phyloP scores from a whole-genome alignment of 257 asterid species.

The Nicotiana knightiana region DNA sequence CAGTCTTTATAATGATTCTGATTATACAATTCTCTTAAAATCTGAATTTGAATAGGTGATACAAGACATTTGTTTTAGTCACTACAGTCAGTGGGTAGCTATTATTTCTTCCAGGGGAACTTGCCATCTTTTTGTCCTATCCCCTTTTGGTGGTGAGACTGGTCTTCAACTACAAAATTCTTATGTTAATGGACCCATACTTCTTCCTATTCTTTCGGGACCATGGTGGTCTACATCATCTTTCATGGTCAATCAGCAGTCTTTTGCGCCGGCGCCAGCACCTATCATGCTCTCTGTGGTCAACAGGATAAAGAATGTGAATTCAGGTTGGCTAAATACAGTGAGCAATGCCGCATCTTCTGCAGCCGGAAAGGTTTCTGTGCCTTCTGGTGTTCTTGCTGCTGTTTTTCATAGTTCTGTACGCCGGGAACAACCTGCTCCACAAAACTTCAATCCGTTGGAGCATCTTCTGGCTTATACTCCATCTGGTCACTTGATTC shows the following conservation, averaged over 20 bases:
- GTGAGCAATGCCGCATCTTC: constrained; percentile 47
- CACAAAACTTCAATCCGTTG: constrained; percentile 18
- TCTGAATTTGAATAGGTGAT: constrained; percentile 32
- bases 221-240: constrained; percentile 50
- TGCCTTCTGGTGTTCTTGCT: constrained; percentile 36
- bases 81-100: constrained; percentile 45
- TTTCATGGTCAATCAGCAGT: constrained; percentile 29
- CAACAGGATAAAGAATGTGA: constrained; percentile 35
- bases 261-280: constrained; percentile 22
- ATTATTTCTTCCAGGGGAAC: constrained; percentile 42
- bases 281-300: constrained; percentile 39
- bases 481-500: constrained; percentile 44
- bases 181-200: constrained; percentile 29
- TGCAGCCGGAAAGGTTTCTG: constrained; percentile 35
- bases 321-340: constrained; percentile 32
- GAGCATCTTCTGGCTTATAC: constrained; percentile 43
- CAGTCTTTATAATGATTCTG: not conserved
- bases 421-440: constrained; percentile 24
- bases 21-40: not conserved
- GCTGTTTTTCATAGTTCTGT: constrained; percentile 37
- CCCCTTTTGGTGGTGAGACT: constrained; percentile 47
- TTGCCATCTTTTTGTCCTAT: constrained; percentile 41
- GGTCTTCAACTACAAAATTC: constrained; percentile 38
- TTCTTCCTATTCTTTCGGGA: constrained; percentile 30
- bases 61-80: constrained; percentile 45